Base-by-base conservation (phyloP, 768 basidiomycete genomes). In the Serendipita vermifera region DNA sequence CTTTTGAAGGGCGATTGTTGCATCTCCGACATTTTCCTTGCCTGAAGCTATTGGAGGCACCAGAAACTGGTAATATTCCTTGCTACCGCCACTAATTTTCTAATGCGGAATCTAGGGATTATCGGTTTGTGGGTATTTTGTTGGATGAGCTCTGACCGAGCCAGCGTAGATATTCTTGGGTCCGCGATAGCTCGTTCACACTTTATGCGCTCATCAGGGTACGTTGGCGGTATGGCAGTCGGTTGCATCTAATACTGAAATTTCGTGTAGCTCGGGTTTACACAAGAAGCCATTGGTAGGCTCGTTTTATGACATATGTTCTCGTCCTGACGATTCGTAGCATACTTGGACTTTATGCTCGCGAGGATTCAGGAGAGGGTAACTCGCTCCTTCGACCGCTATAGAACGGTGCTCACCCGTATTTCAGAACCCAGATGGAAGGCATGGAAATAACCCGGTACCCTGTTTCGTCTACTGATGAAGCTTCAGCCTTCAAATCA, bases 161-260 rank as follows among this genome's bases (percentile, higher is more conserved):
- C 56, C 17, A 59, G 7, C 26, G 35, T 53, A 54, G 46, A 55
- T 38, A 35, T 2, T 87, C 85, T 0, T 90, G 87, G 87, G 89
- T 97, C 64, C 82, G 94, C n/a, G 94, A 99, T 64, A 84, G 91
- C 0, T 88, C 87, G 0, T 99, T 99, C 73, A 91, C 90, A 0
- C 77, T 98, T 3, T 99, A 98, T 64, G 94, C 93, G 0, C 76
- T 97, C 35, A 83, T 98, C 57, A 77, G 96, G 7, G 46, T 51
- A 29, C 6, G 11, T 26, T 22, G 9, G 4, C n/a, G 4, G 15
- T 51, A 4, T 26, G n/a, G n/a, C n/a, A n/a, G 24, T 11, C 9
- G 6, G 29, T 51, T 4, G 22, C 4, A 29, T 29, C 9, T 29
- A 15, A 7, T n/a, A 29, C 11, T 51, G 6, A 51, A 7, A 26